A percentile compares a stretch with the other conserved stretches of the same genome.
Conservation (phyloP, 495 filamentous ascomycete genomes). For the Neurospora sp. region DNA sequence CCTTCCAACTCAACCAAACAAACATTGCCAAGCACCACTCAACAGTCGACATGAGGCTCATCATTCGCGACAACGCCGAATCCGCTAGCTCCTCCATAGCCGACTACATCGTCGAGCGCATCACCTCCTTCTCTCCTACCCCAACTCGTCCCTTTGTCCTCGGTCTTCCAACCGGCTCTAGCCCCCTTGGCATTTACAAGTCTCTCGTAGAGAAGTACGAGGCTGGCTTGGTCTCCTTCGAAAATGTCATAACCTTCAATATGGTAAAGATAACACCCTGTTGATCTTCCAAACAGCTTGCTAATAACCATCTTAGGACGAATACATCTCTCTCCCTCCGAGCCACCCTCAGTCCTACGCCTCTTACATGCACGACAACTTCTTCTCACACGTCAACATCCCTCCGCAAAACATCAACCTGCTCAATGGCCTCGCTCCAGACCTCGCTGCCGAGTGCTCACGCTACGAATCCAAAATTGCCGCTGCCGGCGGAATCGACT, state of each 20-base stretch:
- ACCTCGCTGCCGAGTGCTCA: constrained; percentile 67
- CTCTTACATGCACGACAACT: constrained; percentile 84
- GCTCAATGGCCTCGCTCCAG: constrained; percentile 69
- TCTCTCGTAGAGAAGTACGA: constrained; percentile 66
- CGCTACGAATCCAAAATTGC: constrained; percentile 73
- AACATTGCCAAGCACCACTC: not conserved
- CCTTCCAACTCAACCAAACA: not conserved
- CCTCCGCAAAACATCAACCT: constrained; percentile 73
- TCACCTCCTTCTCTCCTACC: constrained; percentile 63
- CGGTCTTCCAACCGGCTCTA: constrained; percentile 74
- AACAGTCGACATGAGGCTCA: constrained; percentile 57
- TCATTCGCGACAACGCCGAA: constrained; percentile 62
- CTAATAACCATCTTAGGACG: constrained; percentile 44
- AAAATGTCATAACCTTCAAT: constrained; percentile 84
- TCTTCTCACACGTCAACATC: constrained; percentile 83
- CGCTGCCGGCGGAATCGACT: constrained; percentile 65
- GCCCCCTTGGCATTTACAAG: constrained; percentile 68
- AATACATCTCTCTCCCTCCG: constrained; percentile 74
- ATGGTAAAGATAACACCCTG: constrained; percentile 47
- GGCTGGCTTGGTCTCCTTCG: constrained; percentile 70
- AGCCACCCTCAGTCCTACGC: constrained; percentile 80
- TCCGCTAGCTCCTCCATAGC: constrained; percentile 65
- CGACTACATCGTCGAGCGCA: constrained; percentile 73
- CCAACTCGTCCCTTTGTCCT: constrained; percentile 67
- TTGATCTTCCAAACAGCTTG: no score